Evolutionary conservation across 1,284 basidiomycete species (phyloP), one percentile per base, ranked within the genome.

Genomic region (Puccinia polysora): DNA sequence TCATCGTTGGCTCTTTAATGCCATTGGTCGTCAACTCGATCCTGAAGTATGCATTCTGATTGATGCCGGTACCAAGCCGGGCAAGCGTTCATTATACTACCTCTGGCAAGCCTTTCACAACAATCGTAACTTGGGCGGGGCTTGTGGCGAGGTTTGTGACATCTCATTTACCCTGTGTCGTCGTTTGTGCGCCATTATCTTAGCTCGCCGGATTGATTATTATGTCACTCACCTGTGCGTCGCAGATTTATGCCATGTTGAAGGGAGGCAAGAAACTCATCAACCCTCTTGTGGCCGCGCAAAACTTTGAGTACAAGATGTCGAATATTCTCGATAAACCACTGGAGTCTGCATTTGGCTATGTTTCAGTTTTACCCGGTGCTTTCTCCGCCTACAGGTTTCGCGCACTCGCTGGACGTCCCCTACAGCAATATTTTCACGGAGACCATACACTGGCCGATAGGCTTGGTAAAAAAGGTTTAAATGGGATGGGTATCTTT

Each of bases 221-320:
- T 53, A 10, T 10, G 10, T 45, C 40, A 10, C 40, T 45, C 10
- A 3, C 3, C 34, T 3, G 91, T 94, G 83, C 94, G 93, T 76
- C 89, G 91, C 89, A 95, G 83, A 95, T 95, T 76, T 89, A 92
- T 75, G 92, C 92, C 69, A 93, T 93, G 91, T 90, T 95, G 77
- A 86, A 91, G 79, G 89, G 89, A 30, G 94, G 95, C 34, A 88
- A 83, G 80, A 95, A 96, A 79, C 85, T 98, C 40, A 79, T 97
- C 74, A 98, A 97, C 77, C 95, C 95, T 12, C 83, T 97, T 56
- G 87, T 91, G 8, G 80, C 79, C 5, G 79, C 73, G 28, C 95
- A 97, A 80, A 97, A 97, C 81, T 97, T 98, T 77, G 95, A 98
- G 82, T 97, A 97, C 83, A 97, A 91, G 82, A 94, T 94, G 89